Evolutionary conservation across 805 yeast genomes (phyloP).

Genomic region (Vanderwaltozyma tropicalis): DNA sequence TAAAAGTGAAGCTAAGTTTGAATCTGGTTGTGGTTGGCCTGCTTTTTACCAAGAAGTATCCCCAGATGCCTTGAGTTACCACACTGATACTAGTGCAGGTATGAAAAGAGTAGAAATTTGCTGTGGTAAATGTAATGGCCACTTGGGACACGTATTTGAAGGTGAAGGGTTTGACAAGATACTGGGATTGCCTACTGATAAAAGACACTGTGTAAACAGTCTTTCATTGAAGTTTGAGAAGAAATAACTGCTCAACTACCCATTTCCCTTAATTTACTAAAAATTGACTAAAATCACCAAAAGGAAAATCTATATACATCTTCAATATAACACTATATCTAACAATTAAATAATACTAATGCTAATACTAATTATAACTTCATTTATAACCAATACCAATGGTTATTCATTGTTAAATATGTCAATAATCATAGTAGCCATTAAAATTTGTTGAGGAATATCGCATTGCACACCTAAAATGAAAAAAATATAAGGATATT

Average conservation of each 20-base stretch:
- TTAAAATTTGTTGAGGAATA: too few species aligned
- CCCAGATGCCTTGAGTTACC: constrained; percentile 61
- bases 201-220: constrained; percentile 91
- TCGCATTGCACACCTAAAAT: too few species aligned
- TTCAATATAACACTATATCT: too few species aligned
- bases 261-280: too few species aligned
- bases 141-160: constrained; percentile 87
- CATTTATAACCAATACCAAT: too few species aligned
- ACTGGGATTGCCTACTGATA: constrained; percentile 56
- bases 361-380: too few species aligned
- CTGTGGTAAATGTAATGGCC: constrained; percentile 85
- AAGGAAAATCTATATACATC: too few species aligned
- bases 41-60: constrained; percentile 77
- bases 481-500: too few species aligned
- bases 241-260: constrained; percentile 3
- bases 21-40: constrained; percentile 97
- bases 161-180: constrained; percentile 72
- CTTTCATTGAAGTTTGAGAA: constrained; percentile 56
- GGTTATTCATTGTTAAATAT: too few species aligned
- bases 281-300: too few species aligned
- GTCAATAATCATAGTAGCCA: too few species aligned
- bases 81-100: constrained; percentile 56
- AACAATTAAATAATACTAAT: too few species aligned
- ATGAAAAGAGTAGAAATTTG: constrained; percentile 84
- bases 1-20: constrained; percentile 69